Conservation (phyloP, 176 grass and related monocot genomes). For the Urochloa ruziziensis region DNA sequence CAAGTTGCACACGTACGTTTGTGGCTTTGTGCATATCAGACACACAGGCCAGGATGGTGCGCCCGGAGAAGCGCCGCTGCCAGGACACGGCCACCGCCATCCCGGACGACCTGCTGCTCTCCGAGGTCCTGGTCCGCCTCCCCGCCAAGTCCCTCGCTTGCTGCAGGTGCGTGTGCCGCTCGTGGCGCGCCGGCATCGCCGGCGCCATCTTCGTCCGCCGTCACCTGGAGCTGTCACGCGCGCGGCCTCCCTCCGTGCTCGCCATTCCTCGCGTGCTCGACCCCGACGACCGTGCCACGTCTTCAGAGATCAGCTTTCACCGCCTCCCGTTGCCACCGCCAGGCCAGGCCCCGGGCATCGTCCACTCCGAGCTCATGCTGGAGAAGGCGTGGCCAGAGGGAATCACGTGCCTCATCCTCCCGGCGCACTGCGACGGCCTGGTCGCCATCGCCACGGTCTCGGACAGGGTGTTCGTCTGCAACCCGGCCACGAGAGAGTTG, state of each 20-base stretch:
- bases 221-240: neutral
- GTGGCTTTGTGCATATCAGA: too few relatives aligned
- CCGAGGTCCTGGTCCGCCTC: neutral
- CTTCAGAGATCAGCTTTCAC: constrained; percentile 2
- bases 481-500: neutral
- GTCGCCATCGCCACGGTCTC: neutral
- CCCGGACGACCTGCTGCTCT: neutral
- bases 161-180: neutral
- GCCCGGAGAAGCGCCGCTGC: neutral
- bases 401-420: neutral
- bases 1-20: too few relatives aligned
- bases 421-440: constrained; percentile 27
- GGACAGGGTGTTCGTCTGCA: neutral
- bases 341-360: too few relatives aligned
- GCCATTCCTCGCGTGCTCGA: neutral
- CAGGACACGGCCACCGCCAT: neutral
- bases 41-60: neutral
- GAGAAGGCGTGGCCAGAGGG: neutral
- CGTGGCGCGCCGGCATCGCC: neutral
- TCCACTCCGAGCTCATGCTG: neutral
- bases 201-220: neutral
- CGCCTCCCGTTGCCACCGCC: neutral
- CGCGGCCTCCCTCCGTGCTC: neutral
- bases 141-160: neutral
- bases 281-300: neutral